Conservation (phyloP, 2,329 filamentous ascomycete genomes). For the Cladosporium sp. region DNA sequence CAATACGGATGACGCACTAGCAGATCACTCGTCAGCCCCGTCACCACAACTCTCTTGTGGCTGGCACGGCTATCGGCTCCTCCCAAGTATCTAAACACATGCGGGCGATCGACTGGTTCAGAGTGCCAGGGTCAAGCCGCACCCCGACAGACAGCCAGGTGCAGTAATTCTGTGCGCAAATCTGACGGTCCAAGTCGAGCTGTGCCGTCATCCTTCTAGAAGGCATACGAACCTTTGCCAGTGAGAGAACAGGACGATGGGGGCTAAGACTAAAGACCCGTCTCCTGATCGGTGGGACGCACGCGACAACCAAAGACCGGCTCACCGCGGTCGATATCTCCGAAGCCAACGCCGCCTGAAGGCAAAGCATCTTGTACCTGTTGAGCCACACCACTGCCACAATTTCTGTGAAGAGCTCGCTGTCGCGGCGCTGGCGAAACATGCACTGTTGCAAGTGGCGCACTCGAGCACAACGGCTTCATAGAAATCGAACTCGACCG, state of each 20-base stretch:
- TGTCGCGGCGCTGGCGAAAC: neutral
- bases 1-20: conserved; percentile 8
- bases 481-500: neutral
- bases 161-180: neutral
- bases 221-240: neutral
- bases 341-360: neutral
- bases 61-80: conserved; percentile 7
- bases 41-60: neutral
- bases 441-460: neutral
- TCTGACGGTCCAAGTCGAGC: neutral
- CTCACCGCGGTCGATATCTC: conserved; percentile 1
- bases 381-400: conserved; percentile 8
- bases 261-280: neutral
- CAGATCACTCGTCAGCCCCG: neutral
- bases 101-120: neutral
- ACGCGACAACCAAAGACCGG: neutral
- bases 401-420: neutral
- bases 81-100: neutral
- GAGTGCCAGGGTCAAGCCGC: neutral
- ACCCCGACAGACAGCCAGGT: neutral
- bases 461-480: neutral
- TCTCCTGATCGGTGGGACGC: conserved; percentile 1
- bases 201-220: conserved; percentile 5
- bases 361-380: conserved; percentile 1
- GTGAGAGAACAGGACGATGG: neutral